Percentiles rank a stretch among this genome's conserved stretches.
Conservation (phyloP, 192 early-diverging fungal genomes). For the Phycomyces nitens region DNA sequence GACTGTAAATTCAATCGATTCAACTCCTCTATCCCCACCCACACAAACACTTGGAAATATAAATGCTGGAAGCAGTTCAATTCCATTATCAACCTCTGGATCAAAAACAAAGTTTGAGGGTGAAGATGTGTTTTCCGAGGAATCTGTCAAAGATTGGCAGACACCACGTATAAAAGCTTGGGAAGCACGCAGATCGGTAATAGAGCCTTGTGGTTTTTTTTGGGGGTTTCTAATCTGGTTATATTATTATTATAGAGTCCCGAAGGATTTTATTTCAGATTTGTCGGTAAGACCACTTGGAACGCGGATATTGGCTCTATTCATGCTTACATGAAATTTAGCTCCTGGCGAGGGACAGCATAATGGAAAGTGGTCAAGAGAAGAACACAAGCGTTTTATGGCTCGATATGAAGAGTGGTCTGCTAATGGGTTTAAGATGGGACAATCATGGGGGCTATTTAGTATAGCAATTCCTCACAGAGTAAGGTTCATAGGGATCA, state of each 20-base stretch:
- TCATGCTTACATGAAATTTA: constrained; percentile 3
- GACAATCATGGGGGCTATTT: constrained; percentile 56
- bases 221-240: neutral
- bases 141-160: constrained; percentile 42
- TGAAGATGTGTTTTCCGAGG: constrained; percentile 44
- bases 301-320: neutral
- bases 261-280: constrained; percentile 54
- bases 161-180: constrained; percentile 48
- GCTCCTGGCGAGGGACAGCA: constrained; percentile 51
- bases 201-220: neutral
- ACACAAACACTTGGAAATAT: neutral
- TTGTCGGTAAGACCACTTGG: constrained; percentile 40
- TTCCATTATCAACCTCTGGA: constrained; percentile 1
- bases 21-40: too few relatives aligned
- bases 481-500: constrained; percentile 18
- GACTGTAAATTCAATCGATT: too few relatives aligned
- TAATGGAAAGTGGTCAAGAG: constrained; percentile 45
- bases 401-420: constrained; percentile 48
- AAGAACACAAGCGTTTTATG: constrained; percentile 49
- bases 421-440: constrained; percentile 39
- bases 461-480: constrained; percentile 47
- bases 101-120: constrained; percentile 8
- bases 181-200: constrained; percentile 34
- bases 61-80: neutral
- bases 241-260: constrained; percentile 28